phyloP scores from a whole-genome alignment of 371 early-diverging fungal species.

The Lichtheimia ramosa region DNA sequence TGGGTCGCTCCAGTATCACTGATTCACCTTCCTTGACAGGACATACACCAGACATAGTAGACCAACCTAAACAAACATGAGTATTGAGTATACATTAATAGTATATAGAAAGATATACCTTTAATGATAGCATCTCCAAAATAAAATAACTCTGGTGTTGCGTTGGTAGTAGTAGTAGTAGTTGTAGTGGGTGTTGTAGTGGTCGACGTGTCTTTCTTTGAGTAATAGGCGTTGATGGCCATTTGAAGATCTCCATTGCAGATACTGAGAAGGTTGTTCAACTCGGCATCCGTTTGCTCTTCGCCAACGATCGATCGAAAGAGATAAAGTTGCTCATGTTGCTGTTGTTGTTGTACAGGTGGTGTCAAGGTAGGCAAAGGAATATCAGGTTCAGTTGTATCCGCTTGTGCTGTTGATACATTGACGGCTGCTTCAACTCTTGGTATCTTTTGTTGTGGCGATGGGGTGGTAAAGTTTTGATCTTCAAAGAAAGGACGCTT shows the following conservation, averaged over 20 bases:
- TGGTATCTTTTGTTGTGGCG: too few species aligned
- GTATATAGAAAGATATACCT: not conserved
- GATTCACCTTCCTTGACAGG: constrained; percentile 33
- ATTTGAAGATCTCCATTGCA: constrained; percentile 14
- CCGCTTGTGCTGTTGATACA: too few species aligned
- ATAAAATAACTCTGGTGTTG: not conserved
- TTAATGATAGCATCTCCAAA: not conserved
- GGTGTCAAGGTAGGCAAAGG: too few species aligned
- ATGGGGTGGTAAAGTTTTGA: too few species aligned
- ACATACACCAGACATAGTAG: constrained; percentile 24
- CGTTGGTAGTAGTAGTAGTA: not conserved
- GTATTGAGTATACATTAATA: not conserved
- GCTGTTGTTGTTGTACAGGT: too few species aligned
- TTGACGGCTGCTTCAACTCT: too few species aligned
- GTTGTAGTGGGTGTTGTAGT: not conserved
- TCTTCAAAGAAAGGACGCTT: too few species aligned
- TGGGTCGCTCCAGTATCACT: constrained; percentile 22
- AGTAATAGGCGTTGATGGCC: constrained; percentile 12
- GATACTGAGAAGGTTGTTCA: constrained; percentile 5
- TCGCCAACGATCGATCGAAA: constrained; percentile 9
- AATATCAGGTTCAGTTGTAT: too few species aligned
- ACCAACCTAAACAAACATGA: constrained; percentile 31
- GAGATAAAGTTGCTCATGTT: too few species aligned
- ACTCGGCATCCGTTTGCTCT: not conserved
- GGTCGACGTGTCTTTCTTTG: not conserved